Evolutionary conservation across 2,329 filamentous ascomycete species (phyloP), one percentile per base, ranked within the genome.

Genomic region (Cercospora brassicicola): DNA sequence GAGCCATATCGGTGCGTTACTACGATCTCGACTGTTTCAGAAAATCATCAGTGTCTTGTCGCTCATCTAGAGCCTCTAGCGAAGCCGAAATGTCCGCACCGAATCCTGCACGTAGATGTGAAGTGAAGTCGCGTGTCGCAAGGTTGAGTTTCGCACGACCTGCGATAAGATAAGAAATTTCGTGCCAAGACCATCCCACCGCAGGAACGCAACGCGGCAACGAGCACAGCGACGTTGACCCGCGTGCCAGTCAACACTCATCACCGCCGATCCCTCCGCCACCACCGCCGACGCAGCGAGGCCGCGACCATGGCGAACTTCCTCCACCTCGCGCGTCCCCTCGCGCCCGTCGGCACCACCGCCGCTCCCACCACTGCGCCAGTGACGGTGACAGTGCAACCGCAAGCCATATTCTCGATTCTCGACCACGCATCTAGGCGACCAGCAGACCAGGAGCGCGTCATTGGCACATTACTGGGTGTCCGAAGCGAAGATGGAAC

Each of bases 401-500:
- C 95, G 78, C 94, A 97, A 88, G 88, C 88, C 70, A 83, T 90
- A 67, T 89, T 90, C 84, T 87, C 86, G 69, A 82, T 90, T 75
- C 85, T 90, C 80, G 95, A 99, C 84, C 95, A 99, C 85, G 94
- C 94, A 74, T 88, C 94, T 74, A 92, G 95, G 82, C 90, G 94
- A 78, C 93, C 96, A 77, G 90, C 90, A 73, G 93, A 97, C 82
- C 93, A 95, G 78, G 93, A 95, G 77, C 92, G 95, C 78, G 95
- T 99, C 72, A 99, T 99, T 78, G 95, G 95, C 77, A 97, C 95
- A 69, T 89, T 99, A 66, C 89, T 99, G 67, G 95, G 95, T 79
- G 91, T 90, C 74, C 91, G 95, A 74, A 95, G 91, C 79, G 95
- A 99, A 84, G 95, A 99, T 86, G 95, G 94, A 81, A 93, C 91